Evolutionary conservation across 192 early-diverging fungal genomes (phyloP).

Genomic region (Coemansia sp.): DNA sequence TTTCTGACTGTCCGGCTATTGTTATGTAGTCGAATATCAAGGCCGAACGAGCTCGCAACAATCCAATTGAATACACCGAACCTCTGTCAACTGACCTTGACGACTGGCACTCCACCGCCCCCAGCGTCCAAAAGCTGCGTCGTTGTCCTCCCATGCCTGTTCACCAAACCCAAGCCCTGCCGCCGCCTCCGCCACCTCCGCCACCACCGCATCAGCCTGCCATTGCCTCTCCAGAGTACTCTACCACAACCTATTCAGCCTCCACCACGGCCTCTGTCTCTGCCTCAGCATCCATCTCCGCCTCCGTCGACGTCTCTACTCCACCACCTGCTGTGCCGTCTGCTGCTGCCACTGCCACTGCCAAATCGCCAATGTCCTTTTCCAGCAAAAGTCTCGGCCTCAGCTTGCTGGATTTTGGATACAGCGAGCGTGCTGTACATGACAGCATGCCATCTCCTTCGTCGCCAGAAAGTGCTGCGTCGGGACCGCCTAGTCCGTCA

Average conservation of each 20-base stretch:
- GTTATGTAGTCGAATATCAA: constrained; percentile 5
- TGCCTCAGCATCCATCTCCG: neutral
- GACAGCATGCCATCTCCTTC: constrained; percentile 21
- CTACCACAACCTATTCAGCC: neutral
- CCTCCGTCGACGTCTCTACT: neutral
- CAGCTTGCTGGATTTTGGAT: constrained; percentile 38
- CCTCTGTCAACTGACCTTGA: neutral
- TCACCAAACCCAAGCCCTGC: neutral
- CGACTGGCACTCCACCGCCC: constrained; percentile 5
- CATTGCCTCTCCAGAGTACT: constrained; percentile 1
- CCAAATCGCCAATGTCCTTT: constrained; percentile 26
- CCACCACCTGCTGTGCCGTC: neutral
- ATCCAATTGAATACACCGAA: neutral
- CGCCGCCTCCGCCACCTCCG: too few species aligned
- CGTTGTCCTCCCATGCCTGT: constrained; percentile 8
- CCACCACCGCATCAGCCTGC: neutral
- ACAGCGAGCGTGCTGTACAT: constrained; percentile 21
- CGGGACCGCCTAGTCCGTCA: constrained; percentile 4
- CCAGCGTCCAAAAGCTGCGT: constrained; percentile 4
- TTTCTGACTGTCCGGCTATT: neutral
- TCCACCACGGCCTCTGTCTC: neutral
- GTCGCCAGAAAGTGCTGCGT: constrained; percentile 4
- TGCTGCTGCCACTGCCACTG: neutral
- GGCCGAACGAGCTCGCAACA: constrained; percentile 7
- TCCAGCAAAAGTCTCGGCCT: constrained; percentile 50